Base-by-base conservation (phyloP, 371 early-diverging fungal genomes). In the Mucor irregularis region DNA sequence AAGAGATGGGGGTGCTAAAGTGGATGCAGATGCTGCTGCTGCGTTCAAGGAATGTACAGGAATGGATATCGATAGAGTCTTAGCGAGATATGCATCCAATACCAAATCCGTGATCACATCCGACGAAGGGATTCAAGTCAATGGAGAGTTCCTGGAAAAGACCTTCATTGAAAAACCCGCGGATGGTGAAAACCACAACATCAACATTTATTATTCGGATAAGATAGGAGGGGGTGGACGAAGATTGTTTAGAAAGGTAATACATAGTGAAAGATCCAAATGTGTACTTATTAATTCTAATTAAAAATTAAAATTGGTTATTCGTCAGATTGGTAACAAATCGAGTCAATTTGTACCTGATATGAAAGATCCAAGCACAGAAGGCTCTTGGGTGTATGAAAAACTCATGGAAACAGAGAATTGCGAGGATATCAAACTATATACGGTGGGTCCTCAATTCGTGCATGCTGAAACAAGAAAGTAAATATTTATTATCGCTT, bases 131-230 rank as follows among this genome's bases (percentile, higher is more conserved):
- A 85, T 98, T 48, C 55, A 76, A 37, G 80, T 92, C 2, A 90
- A 89, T 19, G 84, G 83, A 4, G 58, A 79, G 52, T 73, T 66
- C 17, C 68, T 99, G 24, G 66, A 64, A 40, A 98, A 98, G 68
- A 97, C 99, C 5, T 98, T 97, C 75, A 97, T 98, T 17, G 99
- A 99, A 62, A 99, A 99, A 66, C 99, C 99, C 2, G 92, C 91
- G 1, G 86, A 91, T 28, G 95, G 96, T 28, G 99, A 99, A 69
- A 87, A 98, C 67, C 99, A 99, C 73, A 97, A 98, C 68, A 93
- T 99, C 51, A 86, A 91, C 71, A 95, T 99, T 43, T 98, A 98
- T 77, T 98, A 94, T 72, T 79, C 87, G 16, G 67, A 80, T 8
- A 74, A 81, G n/a, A 73, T 81, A 37, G 98, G 96, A 19, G 97